Evolutionary conservation across 2,329 filamentous ascomycete species (phyloP).

Genomic region (Trichoderma simmonsii): DNA sequence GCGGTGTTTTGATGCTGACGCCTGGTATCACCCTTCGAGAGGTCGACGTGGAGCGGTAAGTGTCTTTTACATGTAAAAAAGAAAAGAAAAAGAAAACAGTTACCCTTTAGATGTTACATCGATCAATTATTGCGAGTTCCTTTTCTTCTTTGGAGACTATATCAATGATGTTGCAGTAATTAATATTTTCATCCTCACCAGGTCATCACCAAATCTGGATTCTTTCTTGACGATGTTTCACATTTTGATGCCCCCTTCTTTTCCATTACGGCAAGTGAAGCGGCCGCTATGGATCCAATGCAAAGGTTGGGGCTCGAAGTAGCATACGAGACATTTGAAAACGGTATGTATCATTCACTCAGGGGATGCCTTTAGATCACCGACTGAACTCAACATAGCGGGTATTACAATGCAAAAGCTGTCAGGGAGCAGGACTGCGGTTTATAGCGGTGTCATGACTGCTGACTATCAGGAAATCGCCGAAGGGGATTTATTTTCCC

Average conservation of each 20-base stretch:
- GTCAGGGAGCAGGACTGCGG: neutral
- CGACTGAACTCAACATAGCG: neutral
- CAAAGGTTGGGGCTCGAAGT: neutral
- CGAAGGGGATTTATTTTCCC: neutral
- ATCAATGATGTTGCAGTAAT: neutral
- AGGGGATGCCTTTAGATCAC: neutral
- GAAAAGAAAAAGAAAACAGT: neutral
- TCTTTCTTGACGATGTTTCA: neutral
- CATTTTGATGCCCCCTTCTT: neutral
- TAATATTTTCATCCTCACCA: neutral
- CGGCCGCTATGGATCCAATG: neutral
- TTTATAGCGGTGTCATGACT: neutral
- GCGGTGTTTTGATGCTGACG: neutral
- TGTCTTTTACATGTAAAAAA: neutral
- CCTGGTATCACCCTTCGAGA: neutral
- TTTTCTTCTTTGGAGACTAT: neutral
- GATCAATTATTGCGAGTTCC: neutral
- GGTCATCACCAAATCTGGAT: neutral
- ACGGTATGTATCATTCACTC: neutral
- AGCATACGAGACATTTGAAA: neutral
- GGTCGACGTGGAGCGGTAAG: neutral
- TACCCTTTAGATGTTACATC: neutral
- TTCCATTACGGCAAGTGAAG: neutral
- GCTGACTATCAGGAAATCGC: neutral
- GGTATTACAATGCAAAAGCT: neutral